These are phyloP conservation scores for Westerdykella ornata DNA, from an alignment of 2,329 filamentous ascomycete species.

Conservation along the genomic window DNA sequence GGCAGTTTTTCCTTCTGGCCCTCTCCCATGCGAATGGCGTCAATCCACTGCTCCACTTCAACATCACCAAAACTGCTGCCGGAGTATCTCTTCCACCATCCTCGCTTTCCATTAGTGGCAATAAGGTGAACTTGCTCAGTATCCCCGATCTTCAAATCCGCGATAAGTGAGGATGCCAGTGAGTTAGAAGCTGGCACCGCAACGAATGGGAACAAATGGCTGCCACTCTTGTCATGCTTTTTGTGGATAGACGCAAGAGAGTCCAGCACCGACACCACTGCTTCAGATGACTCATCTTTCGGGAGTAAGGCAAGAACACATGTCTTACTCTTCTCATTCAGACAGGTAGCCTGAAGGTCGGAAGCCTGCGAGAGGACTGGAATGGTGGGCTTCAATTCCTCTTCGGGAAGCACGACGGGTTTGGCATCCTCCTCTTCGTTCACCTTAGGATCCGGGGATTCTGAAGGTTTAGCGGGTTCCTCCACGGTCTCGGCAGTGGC, in stretches of 20 bases:
- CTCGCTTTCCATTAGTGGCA: constrained; percentile 75
- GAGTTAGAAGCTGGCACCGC: constrained; percentile 59
- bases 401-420: constrained; percentile 48
- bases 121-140: constrained; percentile 61
- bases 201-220: constrained; percentile 76
- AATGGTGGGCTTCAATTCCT: constrained; percentile 53
- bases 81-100: constrained; percentile 75
- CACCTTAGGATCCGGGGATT: constrained; percentile 48
- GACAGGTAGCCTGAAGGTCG: constrained; percentile 63
- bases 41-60: constrained; percentile 77
- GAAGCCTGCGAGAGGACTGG: constrained; percentile 57
- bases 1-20: constrained; percentile 66
- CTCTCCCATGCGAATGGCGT: constrained; percentile 84
- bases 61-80: constrained; percentile 51
- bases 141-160: constrained; percentile 54
- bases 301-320: constrained; percentile 63
- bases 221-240: constrained; percentile 62
- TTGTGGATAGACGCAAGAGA: constrained; percentile 67
- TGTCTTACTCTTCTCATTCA: constrained; percentile 68
- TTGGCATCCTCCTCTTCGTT: constrained; percentile 41
- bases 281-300: constrained; percentile 42
- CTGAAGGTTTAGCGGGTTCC: constrained; percentile 45
- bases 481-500: constrained; percentile 48
- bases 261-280: constrained; percentile 44
- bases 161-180: constrained; percentile 50